Evolutionary conservation across 495 filamentous ascomycete genomes (phyloP), one percentile per base, ranked within the genome.

Genomic region (Aspergillus diversus): DNA sequence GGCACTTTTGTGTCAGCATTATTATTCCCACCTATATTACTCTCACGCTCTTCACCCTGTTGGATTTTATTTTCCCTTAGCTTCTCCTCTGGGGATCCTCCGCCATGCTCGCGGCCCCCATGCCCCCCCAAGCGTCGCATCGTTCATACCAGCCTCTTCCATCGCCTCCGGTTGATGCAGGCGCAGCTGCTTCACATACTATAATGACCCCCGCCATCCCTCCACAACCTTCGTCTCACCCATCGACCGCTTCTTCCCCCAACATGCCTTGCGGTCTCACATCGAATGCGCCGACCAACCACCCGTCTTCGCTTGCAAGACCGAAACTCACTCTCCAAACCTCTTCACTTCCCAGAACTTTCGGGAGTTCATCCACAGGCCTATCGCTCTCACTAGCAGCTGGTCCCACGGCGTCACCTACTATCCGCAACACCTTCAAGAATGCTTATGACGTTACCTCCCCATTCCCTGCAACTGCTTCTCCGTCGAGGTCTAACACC

Each of bases 321-420:
- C 92, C 92, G 3, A 90, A 90, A 77, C 81, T 97, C 66, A 90
- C 89, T 57, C 84, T 97, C 39, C 90, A 96, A 77, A 97, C 92
- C 54, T 63, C 80, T 1, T 75, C 77, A 9, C 71, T 84, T 1
- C 77, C 81, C 31, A 71, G 73, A 13, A 79, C 82, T n/a, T 84
- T 83, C 57, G 83, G 85, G 65, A 81, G 74, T 32, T 84, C 80
- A 7, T 77, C 77, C 3, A 85, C 83, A 4, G 83, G 84, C 35
- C 72, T 89, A 59, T 83, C 82, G 31, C 73, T 87, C 54, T 77
- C 85, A 33, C 75, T 84, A 48, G 81, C 87, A 37, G 73, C 87
- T 3, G 82, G 89, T 46, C 79, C 89, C 16, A 84, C 84, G 34
- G 80, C 81, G 9, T 93, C 91, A 7, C 90, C 91, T 6, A 95